A percentile compares a stretch with the other conserved stretches of the same genome.
Conservation (phyloP, 345 rosid genomes). For the Aurinia saxatilis region DNA sequence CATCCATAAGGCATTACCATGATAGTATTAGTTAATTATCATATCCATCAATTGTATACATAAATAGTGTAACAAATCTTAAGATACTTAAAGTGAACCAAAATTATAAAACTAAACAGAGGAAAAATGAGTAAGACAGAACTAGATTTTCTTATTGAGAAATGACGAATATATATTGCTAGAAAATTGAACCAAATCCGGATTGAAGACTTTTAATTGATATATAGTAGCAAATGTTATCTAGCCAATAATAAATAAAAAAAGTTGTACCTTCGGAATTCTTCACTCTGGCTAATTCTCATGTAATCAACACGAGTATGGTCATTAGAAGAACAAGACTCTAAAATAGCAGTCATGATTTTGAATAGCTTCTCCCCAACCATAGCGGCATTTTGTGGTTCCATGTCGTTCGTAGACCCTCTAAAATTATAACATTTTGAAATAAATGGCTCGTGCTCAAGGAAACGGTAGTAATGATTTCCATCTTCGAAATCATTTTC, state of each 20-base stretch:
- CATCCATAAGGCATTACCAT: not conserved
- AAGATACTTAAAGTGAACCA: not conserved
- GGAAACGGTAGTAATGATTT: constrained; percentile 68
- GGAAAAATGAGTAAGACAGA: no score
- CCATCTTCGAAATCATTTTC: constrained; percentile 84
- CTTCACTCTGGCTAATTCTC: constrained; percentile 65
- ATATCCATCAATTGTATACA: not conserved
- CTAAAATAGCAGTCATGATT: constrained; percentile 74
- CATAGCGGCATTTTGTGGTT: constrained; percentile 44
- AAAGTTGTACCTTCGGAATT: constrained; percentile 61
- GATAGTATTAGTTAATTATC: not conserved
- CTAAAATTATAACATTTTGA: constrained; percentile 59
- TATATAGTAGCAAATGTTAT: not conserved
- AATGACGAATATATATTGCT: no score
- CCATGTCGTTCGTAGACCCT: constrained; percentile 49
- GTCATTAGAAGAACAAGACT: constrained; percentile 66
- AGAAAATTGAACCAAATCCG: no score
- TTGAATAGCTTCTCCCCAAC: constrained; percentile 48
- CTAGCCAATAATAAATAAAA: not conserved
- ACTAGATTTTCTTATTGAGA: no score
- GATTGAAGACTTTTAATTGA: not conserved
- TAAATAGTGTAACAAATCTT: no score
- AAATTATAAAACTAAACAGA: not conserved
- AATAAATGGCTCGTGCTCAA: constrained; percentile 76
- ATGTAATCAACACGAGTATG: constrained; percentile 50